Evolutionary conservation across 768 basidiomycete genomes (phyloP).

Genomic region (Agaricus subrufescens): DNA sequence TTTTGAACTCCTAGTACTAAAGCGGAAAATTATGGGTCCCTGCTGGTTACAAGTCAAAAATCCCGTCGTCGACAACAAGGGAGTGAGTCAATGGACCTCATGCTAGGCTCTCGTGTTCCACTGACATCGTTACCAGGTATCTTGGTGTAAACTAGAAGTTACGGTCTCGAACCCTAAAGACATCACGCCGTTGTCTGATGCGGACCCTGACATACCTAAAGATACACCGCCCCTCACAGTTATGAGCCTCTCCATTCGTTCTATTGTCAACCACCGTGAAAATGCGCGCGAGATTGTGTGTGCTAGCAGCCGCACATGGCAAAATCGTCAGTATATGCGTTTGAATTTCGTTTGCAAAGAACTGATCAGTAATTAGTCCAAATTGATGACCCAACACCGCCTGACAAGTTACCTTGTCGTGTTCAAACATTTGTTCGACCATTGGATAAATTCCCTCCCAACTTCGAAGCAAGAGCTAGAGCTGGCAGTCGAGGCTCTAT

Average conservation of each 20-base stretch:
- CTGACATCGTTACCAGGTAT: constrained; percentile 51
- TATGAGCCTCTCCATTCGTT: constrained; percentile 83
- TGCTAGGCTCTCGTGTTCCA: neutral
- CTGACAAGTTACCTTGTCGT: constrained; percentile 76
- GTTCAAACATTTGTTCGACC: constrained; percentile 90
- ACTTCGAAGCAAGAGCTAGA: constrained; percentile 71
- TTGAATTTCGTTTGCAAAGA: neutral
- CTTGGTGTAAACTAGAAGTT: constrained; percentile 96
- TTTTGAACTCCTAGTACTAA: constrained; percentile 90
- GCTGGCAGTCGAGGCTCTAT: constrained; percentile 64
- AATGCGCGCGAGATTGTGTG: constrained; percentile 95
- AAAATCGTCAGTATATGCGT: constrained; percentile 35
- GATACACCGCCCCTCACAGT: constrained; percentile 88
- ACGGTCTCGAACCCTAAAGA: constrained; percentile 82
- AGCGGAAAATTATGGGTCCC: constrained; percentile 98
- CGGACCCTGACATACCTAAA: constrained; percentile 62
- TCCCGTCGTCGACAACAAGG: constrained; percentile 69
- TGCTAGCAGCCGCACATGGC: constrained; percentile 80
- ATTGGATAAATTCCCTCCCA: constrained; percentile 78
- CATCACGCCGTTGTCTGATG: constrained; percentile 77
- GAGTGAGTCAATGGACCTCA: constrained; percentile 43
- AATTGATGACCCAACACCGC: constrained; percentile 89
- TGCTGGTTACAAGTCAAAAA: constrained; percentile 92
- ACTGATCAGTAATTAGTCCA: constrained; percentile 46
- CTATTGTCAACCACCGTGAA: constrained; percentile 89